Evolutionary conservation across 192 early-diverging fungal species (phyloP).

Genomic region (Linnemannia exigua): DNA sequence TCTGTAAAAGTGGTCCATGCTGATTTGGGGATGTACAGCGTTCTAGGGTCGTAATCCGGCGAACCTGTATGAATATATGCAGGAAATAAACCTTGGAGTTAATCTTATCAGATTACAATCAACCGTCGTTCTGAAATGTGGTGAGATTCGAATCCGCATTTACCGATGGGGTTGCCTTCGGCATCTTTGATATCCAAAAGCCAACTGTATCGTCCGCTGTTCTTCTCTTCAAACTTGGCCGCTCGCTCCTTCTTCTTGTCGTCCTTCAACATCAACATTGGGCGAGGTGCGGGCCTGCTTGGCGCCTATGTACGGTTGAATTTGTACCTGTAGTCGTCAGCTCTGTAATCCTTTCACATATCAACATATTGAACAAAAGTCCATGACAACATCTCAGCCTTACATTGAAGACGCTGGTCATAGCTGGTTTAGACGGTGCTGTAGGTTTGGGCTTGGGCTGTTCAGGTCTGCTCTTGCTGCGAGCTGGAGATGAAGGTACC

Average conservation of each 20-base stretch:
- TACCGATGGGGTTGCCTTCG: slow-evolving; percentile 74
- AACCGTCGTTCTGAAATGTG: not conserved
- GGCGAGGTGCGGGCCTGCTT: slow-evolving; percentile 12
- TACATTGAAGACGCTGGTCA: slow-evolving; percentile 36
- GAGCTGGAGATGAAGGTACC: slow-evolving; percentile 23
- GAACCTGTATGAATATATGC: slow-evolving; percentile 56
- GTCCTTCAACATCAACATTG: slow-evolving; percentile 40
- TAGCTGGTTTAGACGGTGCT: slow-evolving; percentile 1
- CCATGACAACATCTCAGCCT: not conserved
- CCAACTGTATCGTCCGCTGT: slow-evolving; percentile 90
- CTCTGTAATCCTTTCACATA: not conserved
- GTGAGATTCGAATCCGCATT: not conserved
- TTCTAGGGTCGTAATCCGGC: slow-evolving; percentile 92
- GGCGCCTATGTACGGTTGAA: not conserved
- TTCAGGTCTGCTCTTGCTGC: not conserved
- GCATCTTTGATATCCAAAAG: slow-evolving; percentile 87
- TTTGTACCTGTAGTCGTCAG: not conserved
- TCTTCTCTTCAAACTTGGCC: slow-evolving; percentile 86
- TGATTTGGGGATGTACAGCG: slow-evolving; percentile 82
- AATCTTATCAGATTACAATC: not conserved
- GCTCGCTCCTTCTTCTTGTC: slow-evolving; percentile 65
- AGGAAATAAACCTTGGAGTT: not conserved
- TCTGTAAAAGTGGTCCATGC: slow-evolving; percentile 92
- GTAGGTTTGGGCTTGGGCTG: not conserved
- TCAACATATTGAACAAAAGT: not conserved